Percentiles rank a stretch among this genome's conserved stretches.
Evolutionary conservation across 495 filamentous ascomycete genomes (phyloP).

Genomic region (Staphylotrichum longicolle): DNA sequence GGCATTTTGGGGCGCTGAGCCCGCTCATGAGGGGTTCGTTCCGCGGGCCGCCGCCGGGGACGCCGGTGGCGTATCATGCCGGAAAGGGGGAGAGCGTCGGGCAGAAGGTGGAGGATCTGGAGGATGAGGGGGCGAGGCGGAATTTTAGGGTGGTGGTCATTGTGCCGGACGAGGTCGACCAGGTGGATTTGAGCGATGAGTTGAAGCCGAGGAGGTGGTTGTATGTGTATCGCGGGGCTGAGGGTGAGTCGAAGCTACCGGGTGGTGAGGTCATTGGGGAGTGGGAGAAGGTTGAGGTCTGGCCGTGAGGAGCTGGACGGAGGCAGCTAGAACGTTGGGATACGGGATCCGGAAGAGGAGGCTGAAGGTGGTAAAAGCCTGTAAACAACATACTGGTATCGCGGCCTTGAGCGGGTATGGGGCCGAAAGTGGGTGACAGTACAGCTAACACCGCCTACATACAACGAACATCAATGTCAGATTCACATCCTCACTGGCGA

Average conservation of each 20-base stretch:
- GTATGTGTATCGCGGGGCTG: constrained; percentile 55
- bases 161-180: constrained; percentile 75
- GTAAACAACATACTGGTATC: too few species aligned
- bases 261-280: constrained; percentile 47
- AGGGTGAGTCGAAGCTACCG: constrained; percentile 27
- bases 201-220: constrained; percentile 62
- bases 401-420: too few species aligned
- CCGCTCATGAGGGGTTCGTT: constrained; percentile 79
- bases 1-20: constrained; percentile 82
- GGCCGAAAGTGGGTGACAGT: too few species aligned
- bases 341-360: too few species aligned
- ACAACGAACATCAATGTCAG: too few species aligned
- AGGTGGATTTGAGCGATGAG: constrained; percentile 66
- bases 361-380: too few species aligned
- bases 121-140: constrained; percentile 64
- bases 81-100: constrained; percentile 56
- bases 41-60: constrained; percentile 71
- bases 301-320: constrained; percentile 57
- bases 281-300: constrained; percentile 79
- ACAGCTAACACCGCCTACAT: too few species aligned
- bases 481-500: too few species aligned
- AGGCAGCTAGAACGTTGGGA: too few species aligned
- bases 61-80: constrained; percentile 47
- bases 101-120: constrained; percentile 64
- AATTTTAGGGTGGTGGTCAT: constrained; percentile 89